Evolutionary conservation across 176 grass and related monocot genomes (phyloP), one percentile per base, ranked within the genome.

Genomic region (Thalia dealbata): DNA sequence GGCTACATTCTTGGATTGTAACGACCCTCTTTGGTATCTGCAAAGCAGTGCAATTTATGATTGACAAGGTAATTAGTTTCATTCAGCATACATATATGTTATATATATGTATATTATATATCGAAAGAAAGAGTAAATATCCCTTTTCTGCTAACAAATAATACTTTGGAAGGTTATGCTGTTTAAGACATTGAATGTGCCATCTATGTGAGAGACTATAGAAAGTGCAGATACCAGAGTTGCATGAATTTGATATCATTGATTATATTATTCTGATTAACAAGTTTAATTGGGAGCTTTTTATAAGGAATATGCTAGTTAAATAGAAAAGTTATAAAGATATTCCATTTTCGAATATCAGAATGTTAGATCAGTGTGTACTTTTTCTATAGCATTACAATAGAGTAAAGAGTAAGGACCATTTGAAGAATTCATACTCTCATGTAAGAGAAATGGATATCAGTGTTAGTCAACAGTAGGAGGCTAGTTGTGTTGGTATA

Each of bases 1-100:
- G 90, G 90, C 75, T 91, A 46, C 95, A 99, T 99, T 91, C 77
- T 90, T 79, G 95, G 95, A 92, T 99, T 99, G 79, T 99, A 99
- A 67, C 95, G 76, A 27, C 87, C 95, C 18, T 86, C 76, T 81
- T 93, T 99, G 84, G 87, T 88, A 83, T 99, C 90, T 52, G 95
- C 95, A 85, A 99, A 99, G 88, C 95, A 93, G 90, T 73, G 82
- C 60, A 81, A 42, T 38, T 61, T 75, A 63, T 38, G 59, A 30
- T 61, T 12, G 27, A 18, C 24, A 68, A 68, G n/a, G 13, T 26
- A 32, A 11, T 22, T 15, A 38, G 1, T 43, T 43, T 68, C 10
- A 68, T 68, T 68, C 43, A 16, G 38, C 10, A 44, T 22, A 16
- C 12, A 45, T 22, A 15, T 68, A 11, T 68, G 3, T 22, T 24